These are phyloP conservation scores for Termitomyces sp. DNA, from an alignment of 768 basidiomycete species.

Conservation along the genomic window DNA sequence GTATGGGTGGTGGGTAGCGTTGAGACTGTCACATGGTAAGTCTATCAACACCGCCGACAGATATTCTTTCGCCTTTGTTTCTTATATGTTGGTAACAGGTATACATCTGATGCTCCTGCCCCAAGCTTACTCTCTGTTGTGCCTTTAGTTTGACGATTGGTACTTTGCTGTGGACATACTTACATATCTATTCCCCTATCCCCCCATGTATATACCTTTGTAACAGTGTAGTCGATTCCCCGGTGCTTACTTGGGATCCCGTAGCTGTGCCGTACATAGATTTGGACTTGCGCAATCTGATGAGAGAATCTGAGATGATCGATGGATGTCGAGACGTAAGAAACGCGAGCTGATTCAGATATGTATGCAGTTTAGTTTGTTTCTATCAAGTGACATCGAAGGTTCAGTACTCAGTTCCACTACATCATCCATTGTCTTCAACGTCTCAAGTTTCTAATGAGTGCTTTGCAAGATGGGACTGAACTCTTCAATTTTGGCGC, in stretches of 20 bases:
- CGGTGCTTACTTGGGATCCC: neutral
- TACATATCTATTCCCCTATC: neutral
- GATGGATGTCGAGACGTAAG: no score
- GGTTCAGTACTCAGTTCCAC: neutral
- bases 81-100: slow-evolving; percentile 22
- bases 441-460: neutral
- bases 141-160: neutral
- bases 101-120: slow-evolving; percentile 29
- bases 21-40: slow-evolving; percentile 24
- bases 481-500: neutral
- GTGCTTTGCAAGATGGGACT: no score
- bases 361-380: neutral
- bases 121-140: neutral
- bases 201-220: slow-evolving; percentile 3
- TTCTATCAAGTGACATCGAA: neutral
- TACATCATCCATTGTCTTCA: neutral
- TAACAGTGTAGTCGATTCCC: slow-evolving; percentile 6
- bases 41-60: neutral
- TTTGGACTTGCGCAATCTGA: neutral
- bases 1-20: slow-evolving; percentile 20
- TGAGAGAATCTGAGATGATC: neutral
- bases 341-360: no score
- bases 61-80: neutral
- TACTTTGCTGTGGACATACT: neutral
- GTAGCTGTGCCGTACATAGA: neutral